Percentiles rank a stretch among this genome's conserved stretches.
Evolutionary conservation across 2,329 filamentous ascomycete genomes (phyloP).

Genomic region (Neofusicoccum laricinum): DNA sequence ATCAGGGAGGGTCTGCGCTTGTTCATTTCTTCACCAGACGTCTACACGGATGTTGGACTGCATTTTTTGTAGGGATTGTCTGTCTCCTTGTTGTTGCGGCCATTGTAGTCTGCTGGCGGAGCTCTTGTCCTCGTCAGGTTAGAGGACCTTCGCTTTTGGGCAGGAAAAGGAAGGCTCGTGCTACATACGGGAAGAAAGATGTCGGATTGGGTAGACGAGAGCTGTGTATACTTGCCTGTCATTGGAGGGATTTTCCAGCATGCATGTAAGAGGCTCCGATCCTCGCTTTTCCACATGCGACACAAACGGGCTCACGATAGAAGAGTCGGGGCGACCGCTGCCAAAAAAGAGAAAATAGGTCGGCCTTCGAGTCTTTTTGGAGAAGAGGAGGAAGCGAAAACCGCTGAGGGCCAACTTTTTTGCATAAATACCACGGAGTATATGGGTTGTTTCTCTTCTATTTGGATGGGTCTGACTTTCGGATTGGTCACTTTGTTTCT

Average conservation of each 20-base stretch:
- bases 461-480: neutral
- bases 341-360: neutral
- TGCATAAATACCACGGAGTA: constrained; percentile 10
- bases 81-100: neutral
- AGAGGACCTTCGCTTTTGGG: too few relatives aligned
- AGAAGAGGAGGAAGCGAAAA: neutral
- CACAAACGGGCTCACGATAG: too few relatives aligned
- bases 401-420: constrained; percentile 4
- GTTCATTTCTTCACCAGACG: neutral
- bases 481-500: neutral
- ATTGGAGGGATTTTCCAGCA: too few relatives aligned
- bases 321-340: too few relatives aligned
- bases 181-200: too few relatives aligned
- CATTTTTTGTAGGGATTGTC: neutral
- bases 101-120: too few relatives aligned
- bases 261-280: too few relatives aligned
- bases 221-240: too few relatives aligned
- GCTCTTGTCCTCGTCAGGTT: too few relatives aligned
- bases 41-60: constrained; percentile 2
- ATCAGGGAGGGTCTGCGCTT: neutral
- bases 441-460: neutral
- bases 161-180: too few relatives aligned
- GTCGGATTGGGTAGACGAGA: neutral
- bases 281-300: too few relatives aligned
- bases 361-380: neutral